Percentiles rank a stretch among this genome's conserved stretches.
These are phyloP conservation scores for Fragosphaeria purpurea DNA, from an alignment of 2,329 filamentous ascomycete genomes.

Conservation along the genomic window DNA sequence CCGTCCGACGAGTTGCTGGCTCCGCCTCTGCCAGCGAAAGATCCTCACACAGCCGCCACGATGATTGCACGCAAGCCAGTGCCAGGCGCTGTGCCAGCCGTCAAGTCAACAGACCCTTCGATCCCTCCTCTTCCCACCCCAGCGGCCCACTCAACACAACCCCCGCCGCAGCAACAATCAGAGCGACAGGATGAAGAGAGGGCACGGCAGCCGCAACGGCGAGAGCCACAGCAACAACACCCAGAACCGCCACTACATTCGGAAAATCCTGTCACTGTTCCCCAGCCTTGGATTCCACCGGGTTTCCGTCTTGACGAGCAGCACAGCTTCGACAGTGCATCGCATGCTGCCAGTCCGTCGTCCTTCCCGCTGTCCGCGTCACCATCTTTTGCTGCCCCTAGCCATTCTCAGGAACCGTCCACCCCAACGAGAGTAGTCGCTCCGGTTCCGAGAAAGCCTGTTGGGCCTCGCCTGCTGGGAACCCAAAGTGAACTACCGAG, in stretches of 20 bases:
- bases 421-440: background rate
- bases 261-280: background rate
- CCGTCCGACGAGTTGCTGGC: conserved; percentile 41
- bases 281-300: conserved; percentile 8
- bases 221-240: background rate
- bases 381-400: background rate
- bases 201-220: too few relatives aligned
- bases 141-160: background rate
- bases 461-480: conserved; percentile 1
- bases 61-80: too few relatives aligned
- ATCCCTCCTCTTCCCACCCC: background rate
- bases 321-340: conserved; percentile 1
- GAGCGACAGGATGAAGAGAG: too few relatives aligned
- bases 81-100: too few relatives aligned
- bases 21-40: conserved; percentile 31
- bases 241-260: background rate
- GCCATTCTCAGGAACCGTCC: too few relatives aligned
- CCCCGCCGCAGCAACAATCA: background rate
- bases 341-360: background rate
- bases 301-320: conserved; percentile 8
- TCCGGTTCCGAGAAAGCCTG: conserved; percentile 4
- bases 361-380: background rate
- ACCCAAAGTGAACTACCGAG: too few relatives aligned
- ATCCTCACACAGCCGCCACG: background rate
- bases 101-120: background rate